Base-by-base conservation (phyloP, 1,284 basidiomycete species). In the Jaminaea rosea region DNA sequence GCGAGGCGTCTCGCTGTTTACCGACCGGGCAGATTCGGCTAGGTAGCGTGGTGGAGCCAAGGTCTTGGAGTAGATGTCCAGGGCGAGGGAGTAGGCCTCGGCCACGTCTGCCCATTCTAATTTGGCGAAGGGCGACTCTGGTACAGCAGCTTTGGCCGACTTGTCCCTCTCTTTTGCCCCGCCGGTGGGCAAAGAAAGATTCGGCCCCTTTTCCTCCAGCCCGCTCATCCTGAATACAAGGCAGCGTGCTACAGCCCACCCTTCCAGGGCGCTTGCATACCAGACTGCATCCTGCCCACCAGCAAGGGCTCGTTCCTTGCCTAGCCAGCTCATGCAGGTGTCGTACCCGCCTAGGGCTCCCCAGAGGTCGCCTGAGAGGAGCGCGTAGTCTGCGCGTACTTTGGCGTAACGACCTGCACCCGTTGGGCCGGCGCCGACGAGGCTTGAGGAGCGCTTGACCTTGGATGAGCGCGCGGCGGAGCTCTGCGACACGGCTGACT, bases 201-300 rank as follows among this genome's bases (percentile, higher is more conserved):
- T 34, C 7, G 51, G 47, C 3, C 50, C 51, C 39, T 66, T 68
- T 36, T 65, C 66, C 11, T 62, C 59, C 1, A 50, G 46, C 13
- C 67, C 67, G 17, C 71, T 69, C 59, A 71, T 63, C 2, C 71
- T 57, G 11, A 58, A 62, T 1, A 65, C 55, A 1, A 73, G 55
- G 31, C 60, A 58, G 5, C 68, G 49, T 1, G 69, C 51, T 3
- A 72, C 67, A n/a, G 66, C 62, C 52, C 69, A 72, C 36, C 71
- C 71, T 52, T 73, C 71, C 17, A 73, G 56, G 4, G 65, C 71
- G 28, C 59, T 59, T 0, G 71, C 71, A 41, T 69, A 72, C 71
- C 71, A 73, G 3, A 71, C 69, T 1, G 71, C 69, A 34, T 73
- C 69, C 44, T 67, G 66, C 11, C 71, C 71, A 11, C 71, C 71